Conservation (phyloP, 2,329 filamentous ascomycete genomes). For the Aspergillus sp. region DNA sequence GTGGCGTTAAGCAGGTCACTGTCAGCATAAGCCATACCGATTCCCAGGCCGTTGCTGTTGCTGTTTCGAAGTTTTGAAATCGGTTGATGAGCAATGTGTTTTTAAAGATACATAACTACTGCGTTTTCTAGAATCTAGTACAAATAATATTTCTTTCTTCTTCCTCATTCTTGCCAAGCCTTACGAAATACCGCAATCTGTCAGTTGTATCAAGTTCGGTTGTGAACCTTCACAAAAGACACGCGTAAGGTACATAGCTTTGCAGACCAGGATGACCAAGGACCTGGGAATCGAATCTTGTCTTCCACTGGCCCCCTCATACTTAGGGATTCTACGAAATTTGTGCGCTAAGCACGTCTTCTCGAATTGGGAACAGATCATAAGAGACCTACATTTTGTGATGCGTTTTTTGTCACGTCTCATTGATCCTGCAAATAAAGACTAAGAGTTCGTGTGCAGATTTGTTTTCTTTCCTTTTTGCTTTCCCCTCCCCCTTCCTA, state of each 20-base stretch:
- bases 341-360: too few relatives aligned
- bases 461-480: background rate
- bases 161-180: background rate
- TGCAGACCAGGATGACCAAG: too few relatives aligned
- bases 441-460: background rate
- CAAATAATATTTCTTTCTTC: background rate
- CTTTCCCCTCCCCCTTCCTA: background rate
- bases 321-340: too few relatives aligned
- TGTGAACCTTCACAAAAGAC: too few relatives aligned
- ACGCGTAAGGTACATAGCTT: too few relatives aligned
- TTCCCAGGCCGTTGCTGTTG: conserved; percentile 89
- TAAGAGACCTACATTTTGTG: too few relatives aligned
- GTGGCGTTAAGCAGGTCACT: conserved; percentile 81
- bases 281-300: too few relatives aligned
- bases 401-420: too few relatives aligned
- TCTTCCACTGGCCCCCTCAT: too few relatives aligned
- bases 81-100: conserved; percentile 10
- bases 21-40: conserved; percentile 97
- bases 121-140: background rate
- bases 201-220: background rate
- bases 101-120: conserved; percentile 10
- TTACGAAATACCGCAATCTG: background rate
- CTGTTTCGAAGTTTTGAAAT: conserved; percentile 71
- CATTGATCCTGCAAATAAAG: too few relatives aligned
- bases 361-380: too few relatives aligned